These are phyloP conservation scores for Themeda triandra DNA, from an alignment of 176 grass and related monocot genomes.

Conservation along the genomic window DNA sequence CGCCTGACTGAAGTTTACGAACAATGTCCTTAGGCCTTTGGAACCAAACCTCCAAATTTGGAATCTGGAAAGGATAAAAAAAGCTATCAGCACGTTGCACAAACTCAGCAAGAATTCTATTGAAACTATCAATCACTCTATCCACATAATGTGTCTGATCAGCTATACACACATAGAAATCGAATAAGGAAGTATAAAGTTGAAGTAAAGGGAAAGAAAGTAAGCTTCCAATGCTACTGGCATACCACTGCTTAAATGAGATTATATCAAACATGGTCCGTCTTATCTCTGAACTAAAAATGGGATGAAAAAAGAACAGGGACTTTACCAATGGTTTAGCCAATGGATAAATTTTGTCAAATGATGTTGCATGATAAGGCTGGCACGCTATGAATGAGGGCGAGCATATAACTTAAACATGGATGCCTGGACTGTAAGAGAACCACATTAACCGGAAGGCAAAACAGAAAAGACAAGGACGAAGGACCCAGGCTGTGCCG, in stretches of 20 bases:
- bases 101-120: slow-evolving; percentile 1
- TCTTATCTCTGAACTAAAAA: not conserved
- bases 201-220: not conserved
- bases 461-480: not conserved
- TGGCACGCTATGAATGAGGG: not conserved
- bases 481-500: not conserved
- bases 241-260: not conserved
- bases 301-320: not conserved
- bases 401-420: not conserved
- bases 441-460: not conserved
- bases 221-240: not conserved
- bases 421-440: not conserved
- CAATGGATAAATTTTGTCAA: not conserved
- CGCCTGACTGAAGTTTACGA: slow-evolving; percentile 72
- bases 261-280: not conserved
- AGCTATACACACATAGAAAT: not conserved
- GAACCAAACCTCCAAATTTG: slow-evolving; percentile 96
- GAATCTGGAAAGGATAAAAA: slow-evolving; percentile 40
- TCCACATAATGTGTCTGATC: not conserved
- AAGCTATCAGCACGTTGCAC: not conserved
- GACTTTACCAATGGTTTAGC: not conserved
- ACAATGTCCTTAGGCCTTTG: slow-evolving; percentile 97
- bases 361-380: not conserved
- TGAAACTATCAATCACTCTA: not conserved
- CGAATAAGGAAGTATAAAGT: not conserved